Evolutionary conservation across 352 stramenopile species (phyloP).

Genomic region (Halophytophthora polymorphica): DNA sequence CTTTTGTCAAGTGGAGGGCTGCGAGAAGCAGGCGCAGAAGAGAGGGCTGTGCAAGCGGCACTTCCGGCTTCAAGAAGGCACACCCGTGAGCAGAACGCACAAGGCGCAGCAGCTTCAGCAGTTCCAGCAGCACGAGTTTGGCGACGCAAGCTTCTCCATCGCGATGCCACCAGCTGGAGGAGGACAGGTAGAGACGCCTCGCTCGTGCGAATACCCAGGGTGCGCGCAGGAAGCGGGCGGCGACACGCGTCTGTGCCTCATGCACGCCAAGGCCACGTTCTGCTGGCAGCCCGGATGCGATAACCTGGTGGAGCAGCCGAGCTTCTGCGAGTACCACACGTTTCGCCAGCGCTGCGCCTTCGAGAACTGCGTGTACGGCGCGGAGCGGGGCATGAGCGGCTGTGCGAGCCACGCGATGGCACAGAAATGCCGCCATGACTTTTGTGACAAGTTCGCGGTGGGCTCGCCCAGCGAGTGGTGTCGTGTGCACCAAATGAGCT

Average conservation of each 20-base stretch:
- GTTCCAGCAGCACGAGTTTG: slow-evolving; percentile 1
- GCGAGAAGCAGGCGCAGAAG: slow-evolving; percentile 63
- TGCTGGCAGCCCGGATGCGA: slow-evolving; percentile 64
- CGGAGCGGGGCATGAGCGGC: slow-evolving; percentile 30
- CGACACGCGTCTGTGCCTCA: slow-evolving; percentile 35
- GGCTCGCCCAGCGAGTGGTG: slow-evolving; percentile 31
- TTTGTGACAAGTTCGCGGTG: slow-evolving; percentile 66
- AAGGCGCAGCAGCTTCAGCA: slow-evolving; percentile 6
- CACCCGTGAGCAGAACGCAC: slow-evolving; percentile 10
- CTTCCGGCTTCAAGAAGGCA: slow-evolving; percentile 40
- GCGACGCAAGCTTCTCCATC: slow-evolving; percentile 3
- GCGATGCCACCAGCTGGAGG: slow-evolving; percentile 1
- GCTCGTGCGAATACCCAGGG: slow-evolving; percentile 37
- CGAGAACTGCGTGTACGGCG: slow-evolving; percentile 46
- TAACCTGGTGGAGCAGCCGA: slow-evolving; percentile 44
- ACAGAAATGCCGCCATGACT: slow-evolving; percentile 46
- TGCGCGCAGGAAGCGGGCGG: slow-evolving; percentile 31
- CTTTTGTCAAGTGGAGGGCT: slow-evolving; percentile 60
- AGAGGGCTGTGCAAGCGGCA: slow-evolving; percentile 62
- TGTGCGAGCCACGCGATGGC: slow-evolving; percentile 46
- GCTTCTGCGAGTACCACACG: slow-evolving; percentile 59
- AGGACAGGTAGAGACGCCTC: slow-evolving; percentile 4
- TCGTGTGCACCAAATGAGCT: slow-evolving; percentile 49
- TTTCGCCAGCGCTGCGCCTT: slow-evolving; percentile 54
- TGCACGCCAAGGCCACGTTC: slow-evolving; percentile 48